These are phyloP conservation scores for Pinus tabuliformis DNA, from an alignment of 75 land plant genomes.

Conservation along the genomic window DNA sequence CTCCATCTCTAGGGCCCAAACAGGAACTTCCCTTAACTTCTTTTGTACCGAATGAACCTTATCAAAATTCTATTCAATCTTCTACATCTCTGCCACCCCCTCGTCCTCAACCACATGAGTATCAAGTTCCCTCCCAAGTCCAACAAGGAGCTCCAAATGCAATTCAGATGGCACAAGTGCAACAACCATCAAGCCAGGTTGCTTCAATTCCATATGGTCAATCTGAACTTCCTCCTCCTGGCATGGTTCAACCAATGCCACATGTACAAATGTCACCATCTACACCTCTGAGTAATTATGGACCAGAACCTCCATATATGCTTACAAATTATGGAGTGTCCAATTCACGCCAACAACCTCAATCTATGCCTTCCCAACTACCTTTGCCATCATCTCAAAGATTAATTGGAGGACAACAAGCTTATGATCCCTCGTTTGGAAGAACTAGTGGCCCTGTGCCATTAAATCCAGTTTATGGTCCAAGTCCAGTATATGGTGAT, in stretches of 20 bases:
- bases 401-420: constrained; percentile 12
- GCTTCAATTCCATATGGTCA: constrained; percentile 13
- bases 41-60: constrained; percentile 23
- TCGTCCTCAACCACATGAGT: constrained; percentile 6
- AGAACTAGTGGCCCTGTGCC: constrained; percentile 19
- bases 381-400: constrained; percentile 30
- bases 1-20: constrained; percentile 19
- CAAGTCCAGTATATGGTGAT: constrained; percentile 26
- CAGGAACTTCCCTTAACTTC: not conserved
- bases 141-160: constrained; percentile 4
- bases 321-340: constrained; percentile 2
- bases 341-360: constrained; percentile 1
- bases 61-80: constrained; percentile 19
- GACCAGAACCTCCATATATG: constrained; percentile 10
- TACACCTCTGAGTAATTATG: constrained; percentile 11
- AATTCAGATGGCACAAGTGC: constrained; percentile 12
- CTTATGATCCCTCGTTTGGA: constrained; percentile 52
- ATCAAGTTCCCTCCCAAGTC: constrained; percentile 9
- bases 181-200: constrained; percentile 31
- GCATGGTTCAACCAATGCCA: constrained; percentile 5
- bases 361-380: constrained; percentile 1
- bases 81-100: constrained; percentile 22
- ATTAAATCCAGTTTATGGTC: constrained; percentile 6
- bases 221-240: constrained; percentile 26
- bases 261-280: constrained; percentile 8